Conservation (phyloP, 768 basidiomycete genomes). For the Gautieria morchelliformis region DNA sequence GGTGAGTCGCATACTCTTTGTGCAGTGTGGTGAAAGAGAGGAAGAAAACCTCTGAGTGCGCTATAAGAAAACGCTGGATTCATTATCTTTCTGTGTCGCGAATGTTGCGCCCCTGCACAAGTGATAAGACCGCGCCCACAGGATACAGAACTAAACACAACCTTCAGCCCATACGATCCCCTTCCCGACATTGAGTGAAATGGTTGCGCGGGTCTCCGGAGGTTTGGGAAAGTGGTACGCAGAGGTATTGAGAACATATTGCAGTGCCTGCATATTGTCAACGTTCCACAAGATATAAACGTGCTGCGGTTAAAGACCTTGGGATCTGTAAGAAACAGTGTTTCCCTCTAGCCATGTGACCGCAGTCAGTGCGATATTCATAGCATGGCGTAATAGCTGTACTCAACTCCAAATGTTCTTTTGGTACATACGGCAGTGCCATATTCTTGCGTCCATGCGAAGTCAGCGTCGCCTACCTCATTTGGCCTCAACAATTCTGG, state of each 20-base stretch:
- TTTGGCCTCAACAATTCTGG: slow-evolving; percentile 19
- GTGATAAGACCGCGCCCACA: neutral
- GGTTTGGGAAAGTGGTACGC: slow-evolving; percentile 20
- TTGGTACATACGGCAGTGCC: slow-evolving; percentile 18
- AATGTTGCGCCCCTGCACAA: slow-evolving; percentile 10
- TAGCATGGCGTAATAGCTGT: neutral
- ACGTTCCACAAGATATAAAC: slow-evolving; percentile 21
- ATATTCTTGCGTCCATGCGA: slow-evolving; percentile 23
- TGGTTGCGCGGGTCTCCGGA: neutral
- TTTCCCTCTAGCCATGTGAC: no score
- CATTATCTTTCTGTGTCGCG: no score
- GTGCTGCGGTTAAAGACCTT: slow-evolving; percentile 21
- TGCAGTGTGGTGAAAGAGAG: slow-evolving; percentile 14
- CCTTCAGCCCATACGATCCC: slow-evolving; percentile 16
- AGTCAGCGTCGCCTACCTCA: slow-evolving; percentile 19
- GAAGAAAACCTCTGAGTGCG: no score
- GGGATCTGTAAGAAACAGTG: no score
- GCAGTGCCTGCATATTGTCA: no score
- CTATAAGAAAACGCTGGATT: no score
- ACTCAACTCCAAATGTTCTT: neutral
- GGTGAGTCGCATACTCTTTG: slow-evolving; percentile 13
- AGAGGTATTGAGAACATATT: no score
- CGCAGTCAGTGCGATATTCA: slow-evolving; percentile 3
- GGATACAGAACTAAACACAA: neutral
- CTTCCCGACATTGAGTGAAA: slow-evolving; percentile 11